phyloP scores from a whole-genome alignment of 257 asterid species.

The Nicotiana tabacum region DNA sequence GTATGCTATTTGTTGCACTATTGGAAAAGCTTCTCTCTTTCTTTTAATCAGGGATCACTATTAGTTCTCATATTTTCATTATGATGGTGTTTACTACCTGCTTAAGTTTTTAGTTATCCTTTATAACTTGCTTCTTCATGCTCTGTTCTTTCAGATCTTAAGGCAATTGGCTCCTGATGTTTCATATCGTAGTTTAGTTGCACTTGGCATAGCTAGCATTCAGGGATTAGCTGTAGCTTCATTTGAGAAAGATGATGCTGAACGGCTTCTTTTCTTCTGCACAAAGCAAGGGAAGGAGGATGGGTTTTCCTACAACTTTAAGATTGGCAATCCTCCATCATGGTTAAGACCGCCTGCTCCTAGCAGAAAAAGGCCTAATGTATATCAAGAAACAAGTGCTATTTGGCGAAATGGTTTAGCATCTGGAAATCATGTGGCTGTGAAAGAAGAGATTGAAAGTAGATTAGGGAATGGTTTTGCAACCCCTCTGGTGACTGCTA shows the following conservation, averaged over 20 bases:
- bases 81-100: not conserved
- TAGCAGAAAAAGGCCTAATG: constrained; percentile 53
- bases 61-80: not conserved
- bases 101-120: not conserved
- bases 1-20: no score
- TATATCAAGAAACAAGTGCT: constrained; percentile 29
- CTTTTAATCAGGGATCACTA: not conserved
- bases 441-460: constrained; percentile 33
- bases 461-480: constrained; percentile 39
- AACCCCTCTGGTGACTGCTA: constrained; percentile 25
- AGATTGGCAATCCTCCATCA: constrained; percentile 44
- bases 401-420: constrained; percentile 29
- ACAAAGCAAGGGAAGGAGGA: constrained; percentile 38
- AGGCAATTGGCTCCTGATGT: constrained; percentile 91
- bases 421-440: constrained; percentile 17
- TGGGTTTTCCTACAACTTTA: constrained; percentile 25
- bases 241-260: constrained; percentile 82
- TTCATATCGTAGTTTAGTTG: constrained; percentile 81
- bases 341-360: constrained; percentile 94
- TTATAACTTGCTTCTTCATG: constrained; percentile 2
- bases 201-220: constrained; percentile 82
- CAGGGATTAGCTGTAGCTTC: constrained; percentile 91
- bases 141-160: constrained; percentile 49
- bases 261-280: constrained; percentile 64
- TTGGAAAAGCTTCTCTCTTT: not conserved